phyloP scores from a whole-genome alignment of 176 grass and related monocot species.

The Lolium perenne region DNA sequence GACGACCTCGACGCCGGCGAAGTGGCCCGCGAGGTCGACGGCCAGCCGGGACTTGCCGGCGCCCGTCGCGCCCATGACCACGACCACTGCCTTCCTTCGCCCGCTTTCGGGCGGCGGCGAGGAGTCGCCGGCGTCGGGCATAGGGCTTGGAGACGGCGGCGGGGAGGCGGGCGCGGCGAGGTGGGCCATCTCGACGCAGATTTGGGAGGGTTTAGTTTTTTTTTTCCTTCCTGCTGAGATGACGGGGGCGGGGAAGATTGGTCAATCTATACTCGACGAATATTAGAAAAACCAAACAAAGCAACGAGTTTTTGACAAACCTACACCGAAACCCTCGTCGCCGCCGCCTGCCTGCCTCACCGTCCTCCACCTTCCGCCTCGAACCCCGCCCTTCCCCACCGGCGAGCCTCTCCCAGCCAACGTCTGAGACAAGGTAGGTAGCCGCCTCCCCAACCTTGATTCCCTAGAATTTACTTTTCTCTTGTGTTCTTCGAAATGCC shows the following conservation, averaged over 20 bases:
- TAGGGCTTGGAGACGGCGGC: slow-evolving; percentile 14
- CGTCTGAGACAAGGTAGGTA: slow-evolving; percentile 17
- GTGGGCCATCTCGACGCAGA: slow-evolving; percentile 41
- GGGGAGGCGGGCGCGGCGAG: slow-evolving; percentile 9
- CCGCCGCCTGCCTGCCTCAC: neutral
- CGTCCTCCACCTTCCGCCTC: neutral
- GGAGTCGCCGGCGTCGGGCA: slow-evolving; percentile 12
- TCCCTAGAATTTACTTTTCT: neutral
- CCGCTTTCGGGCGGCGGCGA: neutral
- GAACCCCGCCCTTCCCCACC: neutral
- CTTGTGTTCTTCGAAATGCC: neutral
- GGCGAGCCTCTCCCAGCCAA: neutral
- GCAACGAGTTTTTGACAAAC: neutral
- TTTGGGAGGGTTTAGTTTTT: neutral
- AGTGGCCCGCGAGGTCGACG: slow-evolving; percentile 74
- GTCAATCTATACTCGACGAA: no score
- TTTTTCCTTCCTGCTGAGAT: neutral
- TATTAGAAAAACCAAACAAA: neutral
- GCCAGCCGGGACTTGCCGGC: slow-evolving; percentile 88
- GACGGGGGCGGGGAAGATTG: neutral
- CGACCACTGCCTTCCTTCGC: slow-evolving; percentile 67
- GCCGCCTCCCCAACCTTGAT: slow-evolving; percentile 9
- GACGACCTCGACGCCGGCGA: slow-evolving; percentile 76
- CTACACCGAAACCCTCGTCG: neutral
- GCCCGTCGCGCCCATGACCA: slow-evolving; percentile 92